Evolutionary conservation across 1,139 yeast species (phyloP).

Genomic region (Trichomonascaceae sp.): DNA sequence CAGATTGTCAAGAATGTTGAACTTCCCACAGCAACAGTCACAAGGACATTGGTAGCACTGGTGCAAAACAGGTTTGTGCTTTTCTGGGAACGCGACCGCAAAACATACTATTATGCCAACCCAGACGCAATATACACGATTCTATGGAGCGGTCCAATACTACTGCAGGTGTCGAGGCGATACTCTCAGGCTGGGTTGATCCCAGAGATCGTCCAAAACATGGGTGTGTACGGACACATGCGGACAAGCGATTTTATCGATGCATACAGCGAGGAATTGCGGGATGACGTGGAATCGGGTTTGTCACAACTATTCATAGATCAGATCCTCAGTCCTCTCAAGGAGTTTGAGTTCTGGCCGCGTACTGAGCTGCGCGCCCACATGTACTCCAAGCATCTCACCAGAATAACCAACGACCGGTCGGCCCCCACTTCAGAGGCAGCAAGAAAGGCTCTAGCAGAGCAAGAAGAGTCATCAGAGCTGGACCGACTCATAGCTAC

Average conservation of each 20-base stretch:
- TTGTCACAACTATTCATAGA: slow-evolving; percentile 38
- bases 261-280: slow-evolving; percentile 19
- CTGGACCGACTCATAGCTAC: too few relatives aligned
- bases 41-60: slow-evolving; percentile 27
- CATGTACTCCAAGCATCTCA: slow-evolving; percentile 12
- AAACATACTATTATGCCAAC: slow-evolving; percentile 45
- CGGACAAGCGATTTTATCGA: slow-evolving; percentile 46
- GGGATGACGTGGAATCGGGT: slow-evolving; percentile 25
- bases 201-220: slow-evolving; percentile 64
- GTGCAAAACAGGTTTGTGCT: slow-evolving; percentile 29
- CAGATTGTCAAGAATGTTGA: slow-evolving; percentile 20
- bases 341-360: slow-evolving; percentile 25
- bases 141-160: slow-evolving; percentile 67
- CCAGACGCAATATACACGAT: slow-evolving; percentile 52
- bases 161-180: slow-evolving; percentile 38
- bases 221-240: slow-evolving; percentile 51
- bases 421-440: slow-evolving; percentile 18
- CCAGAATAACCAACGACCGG: slow-evolving; percentile 5
- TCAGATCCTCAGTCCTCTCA: slow-evolving; percentile 46
- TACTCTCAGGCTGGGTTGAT: slow-evolving; percentile 22
- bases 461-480: background rate
- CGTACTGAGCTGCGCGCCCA: slow-evolving; percentile 21
- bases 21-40: slow-evolving; percentile 22
- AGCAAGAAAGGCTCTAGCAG: slow-evolving; percentile 12
- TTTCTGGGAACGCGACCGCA: slow-evolving; percentile 29